Evolutionary conservation across 192 early-diverging fungal species (phyloP).

Genomic region (Oehlia diaphana): DNA sequence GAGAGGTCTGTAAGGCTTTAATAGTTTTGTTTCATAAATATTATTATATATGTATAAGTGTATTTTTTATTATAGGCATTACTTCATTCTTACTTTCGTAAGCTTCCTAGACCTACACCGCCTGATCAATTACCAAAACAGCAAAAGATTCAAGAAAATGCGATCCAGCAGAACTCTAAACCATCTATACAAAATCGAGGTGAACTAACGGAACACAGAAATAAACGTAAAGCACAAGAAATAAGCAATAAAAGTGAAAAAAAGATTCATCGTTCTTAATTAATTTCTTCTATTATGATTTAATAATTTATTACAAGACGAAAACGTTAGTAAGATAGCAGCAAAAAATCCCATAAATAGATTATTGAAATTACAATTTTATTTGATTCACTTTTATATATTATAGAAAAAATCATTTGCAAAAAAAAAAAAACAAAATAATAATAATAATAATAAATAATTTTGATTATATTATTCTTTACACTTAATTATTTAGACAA

Average conservation of each 20-base stretch:
- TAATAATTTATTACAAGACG: too few relatives aligned
- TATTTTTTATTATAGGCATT: conserved; percentile 48
- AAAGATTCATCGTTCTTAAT: not conserved
- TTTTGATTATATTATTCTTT: not conserved
- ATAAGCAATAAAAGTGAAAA: not conserved
- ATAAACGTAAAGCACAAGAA: not conserved
- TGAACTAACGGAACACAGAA: not conserved
- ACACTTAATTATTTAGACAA: too few relatives aligned
- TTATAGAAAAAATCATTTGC: not conserved
- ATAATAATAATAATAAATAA: too few relatives aligned
- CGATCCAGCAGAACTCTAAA: not conserved
- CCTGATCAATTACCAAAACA: conserved; percentile 66
- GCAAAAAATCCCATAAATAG: not conserved
- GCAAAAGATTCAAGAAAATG: not conserved
- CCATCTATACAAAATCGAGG: not conserved
- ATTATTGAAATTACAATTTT: not conserved
- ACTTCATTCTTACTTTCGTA: conserved; percentile 74
- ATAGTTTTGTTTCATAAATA: not conserved
- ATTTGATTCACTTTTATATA: not conserved
- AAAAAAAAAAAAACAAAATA: too few relatives aligned
- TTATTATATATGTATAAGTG: not conserved
- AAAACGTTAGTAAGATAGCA: not conserved
- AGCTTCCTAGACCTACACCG: conserved; percentile 67
- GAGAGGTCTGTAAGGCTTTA: conserved; percentile 55
- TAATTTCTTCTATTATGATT: not conserved